These are phyloP conservation scores for Nakazawaea anatomiae DNA, from an alignment of 805 yeast species.

Conservation along the genomic window DNA sequence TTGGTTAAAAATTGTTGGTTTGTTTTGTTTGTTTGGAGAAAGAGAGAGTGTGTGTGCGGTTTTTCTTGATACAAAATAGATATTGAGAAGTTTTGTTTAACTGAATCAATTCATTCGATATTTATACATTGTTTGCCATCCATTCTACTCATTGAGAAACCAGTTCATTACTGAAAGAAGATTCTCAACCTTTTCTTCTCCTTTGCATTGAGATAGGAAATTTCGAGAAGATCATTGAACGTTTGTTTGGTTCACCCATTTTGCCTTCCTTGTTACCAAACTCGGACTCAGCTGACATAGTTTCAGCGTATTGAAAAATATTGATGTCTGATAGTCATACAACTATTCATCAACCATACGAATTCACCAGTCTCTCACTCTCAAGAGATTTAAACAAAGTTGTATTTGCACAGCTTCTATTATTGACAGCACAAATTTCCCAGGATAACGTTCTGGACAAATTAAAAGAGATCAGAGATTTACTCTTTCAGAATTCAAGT, in stretches of 20 bases:
- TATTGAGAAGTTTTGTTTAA: too few relatives aligned
- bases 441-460: constrained; percentile 33
- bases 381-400: constrained; percentile 20
- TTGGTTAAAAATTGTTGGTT: neutral
- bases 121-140: too few relatives aligned
- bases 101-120: too few relatives aligned
- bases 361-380: neutral
- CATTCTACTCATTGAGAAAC: neutral
- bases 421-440: constrained; percentile 40
- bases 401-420: constrained; percentile 46
- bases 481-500: constrained; percentile 30
- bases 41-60: neutral
- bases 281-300: too few relatives aligned
- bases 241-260: neutral
- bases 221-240: neutral
- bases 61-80: too few relatives aligned
- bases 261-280: too few relatives aligned
- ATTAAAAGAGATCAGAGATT: constrained; percentile 38
- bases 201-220: neutral
- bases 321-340: constrained; percentile 5
- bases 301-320: neutral
- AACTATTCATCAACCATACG: neutral
- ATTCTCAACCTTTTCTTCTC: neutral
- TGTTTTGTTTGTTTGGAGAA: neutral
- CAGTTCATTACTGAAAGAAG: neutral